Base-by-base conservation (phyloP, 805 yeast genomes). In the Candida broadrunensis region DNA sequence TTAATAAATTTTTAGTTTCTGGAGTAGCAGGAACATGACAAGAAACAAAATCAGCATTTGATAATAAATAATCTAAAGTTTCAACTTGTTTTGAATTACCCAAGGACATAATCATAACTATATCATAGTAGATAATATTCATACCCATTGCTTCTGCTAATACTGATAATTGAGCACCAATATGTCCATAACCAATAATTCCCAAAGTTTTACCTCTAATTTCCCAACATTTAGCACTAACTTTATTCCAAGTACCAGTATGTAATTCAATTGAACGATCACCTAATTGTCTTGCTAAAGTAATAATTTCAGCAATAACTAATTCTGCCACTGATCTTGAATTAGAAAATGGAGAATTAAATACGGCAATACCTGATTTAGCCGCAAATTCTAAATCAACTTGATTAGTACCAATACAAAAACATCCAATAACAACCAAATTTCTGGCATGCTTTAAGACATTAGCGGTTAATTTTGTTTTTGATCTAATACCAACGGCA, bases 401-500 rank as follows among this genome's bases (percentile, higher is more conserved):
- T 72, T 93, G 99, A 73, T 93, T 93, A 46, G 98, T 93, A 58
- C 99, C 99, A 54, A 93, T 93, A 77, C 99, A 93, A 85, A 93
- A 93, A 73, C 99, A 93, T 43, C 99, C 99, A 66, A 93, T 74
- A 24, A 80, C 90, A 20, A 86, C 86, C 66, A 93, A 76, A 72
- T 91, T 88, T 63, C 83, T 85, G 43, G 99, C 99, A 55, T 86
- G 87, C 49, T 79, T 73, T 55, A 93, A 74, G 21, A 93, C 81
- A 38, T 80, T 81, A 51, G 79, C 84, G 31, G 89, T 87, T 59
- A 93, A 75, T 65, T 82, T 86, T 38, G 99, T 93, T 75, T 93
- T 93, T 45, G 98, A 93, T 74, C 99, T 87, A 60, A 93, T 90
- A 68, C 99, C 99, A 60, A 93, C 82, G 45, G 97, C 99, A 62